Base-by-base conservation (phyloP, 2,329 filamentous ascomycete genomes). In the Westerdykella ornata region DNA sequence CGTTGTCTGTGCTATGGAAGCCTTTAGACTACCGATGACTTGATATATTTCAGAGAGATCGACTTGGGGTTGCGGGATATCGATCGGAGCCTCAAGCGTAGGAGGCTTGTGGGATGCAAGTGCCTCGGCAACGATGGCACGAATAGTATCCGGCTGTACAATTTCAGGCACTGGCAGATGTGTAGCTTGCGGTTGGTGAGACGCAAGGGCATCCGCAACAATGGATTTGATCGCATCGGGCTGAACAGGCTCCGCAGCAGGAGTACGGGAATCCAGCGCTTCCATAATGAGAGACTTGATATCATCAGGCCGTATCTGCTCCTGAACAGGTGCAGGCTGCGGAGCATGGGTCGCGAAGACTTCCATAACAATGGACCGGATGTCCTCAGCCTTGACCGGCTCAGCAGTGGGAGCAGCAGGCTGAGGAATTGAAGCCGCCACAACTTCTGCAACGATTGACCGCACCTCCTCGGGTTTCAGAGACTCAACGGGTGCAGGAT, bases 401-500 rank as follows among this genome's bases (percentile, higher is more conserved):
- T 38, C 38, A 3, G 34, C 36, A n/a, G 31, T 30, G 17, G 42
- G 22, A 14, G 13, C 34, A 13, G 22, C 18, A n/a, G 43, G 13
- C 35, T 45, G 11, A 17, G 38, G 38, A 22, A 35, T 18, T 15
- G 43, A 31, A 12, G 32, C 11, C 26, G 39, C 38, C 6, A 48
- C 43, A 13, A 40, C 43, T 18, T 45, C 43, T 22, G 19, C 28
- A 26, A 48, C 40, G 22, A 48, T 46, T 2, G 46, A 38, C 44
- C 67, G 69, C 51, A 96, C 85, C 59, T 88, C 85, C 38, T 94
- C 87, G 16, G 57, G 43, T 34, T 52, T 57, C 44, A 63, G 39
- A 16, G 55, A 33, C 20, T 57, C 55, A 28, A 42, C 32, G 17
- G 49, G 48, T 19, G 51, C 51, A 17, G 46, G 45, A 17, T 41